These are phyloP conservation scores for Ilyonectria destructans DNA, from an alignment of 2,329 filamentous ascomycete genomes.

Conservation along the genomic window DNA sequence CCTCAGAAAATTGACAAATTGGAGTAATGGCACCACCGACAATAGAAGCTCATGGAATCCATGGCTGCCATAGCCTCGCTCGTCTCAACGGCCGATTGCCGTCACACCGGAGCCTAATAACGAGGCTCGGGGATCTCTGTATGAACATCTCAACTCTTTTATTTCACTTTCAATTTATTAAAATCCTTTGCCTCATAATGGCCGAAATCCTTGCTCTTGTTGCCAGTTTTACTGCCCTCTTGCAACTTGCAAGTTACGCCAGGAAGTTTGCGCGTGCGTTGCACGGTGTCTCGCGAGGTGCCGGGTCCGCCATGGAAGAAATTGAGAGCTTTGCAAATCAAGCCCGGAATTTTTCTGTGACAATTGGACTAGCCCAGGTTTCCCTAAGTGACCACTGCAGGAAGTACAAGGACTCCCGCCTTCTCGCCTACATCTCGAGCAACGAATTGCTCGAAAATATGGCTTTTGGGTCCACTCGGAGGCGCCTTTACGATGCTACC, in stretches of 20 bases:
- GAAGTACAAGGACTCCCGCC: background rate
- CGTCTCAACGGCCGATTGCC: background rate
- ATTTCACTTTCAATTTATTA: background rate
- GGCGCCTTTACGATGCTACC: background rate
- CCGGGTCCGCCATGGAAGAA: background rate
- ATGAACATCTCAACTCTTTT: background rate
- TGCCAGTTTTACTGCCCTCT: background rate
- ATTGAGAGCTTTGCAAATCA: background rate
- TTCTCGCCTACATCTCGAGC: background rate
- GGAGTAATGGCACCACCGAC: background rate
- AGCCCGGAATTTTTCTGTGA: background rate
- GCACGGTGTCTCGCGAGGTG: background rate
- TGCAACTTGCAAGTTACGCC: conserved; percentile 1
- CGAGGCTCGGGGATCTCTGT: no score
- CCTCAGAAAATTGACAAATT: background rate
- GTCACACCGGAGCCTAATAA: background rate
- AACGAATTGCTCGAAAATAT: background rate
- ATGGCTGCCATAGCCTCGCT: background rate
- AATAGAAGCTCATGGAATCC: conserved; percentile 5
- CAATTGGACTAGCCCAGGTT: background rate
- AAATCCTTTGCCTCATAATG: conserved; percentile 1
- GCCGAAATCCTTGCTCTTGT: background rate
- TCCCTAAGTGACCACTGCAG: background rate
- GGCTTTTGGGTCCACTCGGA: no score
- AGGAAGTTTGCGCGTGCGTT: background rate